Conservation (phyloP, 2,329 filamentous ascomycete genomes). For the Knufia fluminis region DNA sequence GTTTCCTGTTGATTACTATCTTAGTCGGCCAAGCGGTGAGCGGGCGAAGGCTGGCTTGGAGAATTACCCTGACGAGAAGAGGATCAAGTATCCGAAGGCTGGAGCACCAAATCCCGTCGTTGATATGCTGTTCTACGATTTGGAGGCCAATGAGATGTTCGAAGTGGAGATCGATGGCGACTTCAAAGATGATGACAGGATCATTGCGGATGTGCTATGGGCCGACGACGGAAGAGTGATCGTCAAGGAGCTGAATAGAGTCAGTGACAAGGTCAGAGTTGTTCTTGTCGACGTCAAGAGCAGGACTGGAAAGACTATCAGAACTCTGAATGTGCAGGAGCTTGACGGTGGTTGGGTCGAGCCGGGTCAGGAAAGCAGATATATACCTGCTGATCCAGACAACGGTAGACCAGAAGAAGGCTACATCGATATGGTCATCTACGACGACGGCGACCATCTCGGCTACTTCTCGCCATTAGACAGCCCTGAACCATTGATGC, state of each 20-base stretch:
- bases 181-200: slow-evolving; percentile 69
- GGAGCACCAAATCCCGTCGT: slow-evolving; percentile 90
- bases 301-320: slow-evolving; percentile 67
- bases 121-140: slow-evolving; percentile 78
- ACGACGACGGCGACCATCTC: slow-evolving; percentile 80
- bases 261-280: slow-evolving; percentile 83
- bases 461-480: slow-evolving; percentile 89
- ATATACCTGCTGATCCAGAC: slow-evolving; percentile 70
- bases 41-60: slow-evolving; percentile 62
- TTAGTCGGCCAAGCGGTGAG: slow-evolving; percentile 73
- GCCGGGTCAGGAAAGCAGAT: slow-evolving; percentile 75
- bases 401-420: slow-evolving; percentile 74
- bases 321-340: slow-evolving; percentile 66
- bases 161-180: slow-evolving; percentile 66
- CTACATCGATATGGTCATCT: slow-evolving; percentile 83
- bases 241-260: slow-evolving; percentile 85
- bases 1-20: slow-evolving; percentile 87
- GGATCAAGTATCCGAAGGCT: slow-evolving; percentile 97
- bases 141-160: slow-evolving; percentile 68
- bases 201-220: slow-evolving; percentile 93
- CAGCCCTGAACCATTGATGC: slow-evolving; percentile 67
- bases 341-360: slow-evolving; percentile 98
- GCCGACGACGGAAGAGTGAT: slow-evolving; percentile 69
- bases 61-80: slow-evolving; percentile 76
- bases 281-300: slow-evolving; percentile 70